Evolutionary conservation across 2,329 filamentous ascomycete genomes (phyloP).

Genomic region (Colletotrichum higginsianum): DNA sequence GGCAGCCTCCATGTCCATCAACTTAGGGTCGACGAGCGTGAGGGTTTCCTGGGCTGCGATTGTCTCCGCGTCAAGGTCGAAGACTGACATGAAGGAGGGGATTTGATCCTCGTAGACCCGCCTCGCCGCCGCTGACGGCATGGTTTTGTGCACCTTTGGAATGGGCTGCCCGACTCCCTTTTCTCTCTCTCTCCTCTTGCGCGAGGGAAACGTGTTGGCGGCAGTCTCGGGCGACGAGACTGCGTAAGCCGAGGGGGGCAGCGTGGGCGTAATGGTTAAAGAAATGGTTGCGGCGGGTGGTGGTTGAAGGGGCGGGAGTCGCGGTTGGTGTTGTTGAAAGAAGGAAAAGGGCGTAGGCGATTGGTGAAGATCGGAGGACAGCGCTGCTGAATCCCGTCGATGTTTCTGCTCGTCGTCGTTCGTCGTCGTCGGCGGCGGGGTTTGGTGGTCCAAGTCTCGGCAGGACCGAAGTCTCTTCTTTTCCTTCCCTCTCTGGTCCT

Average conservation of each 20-base stretch:
- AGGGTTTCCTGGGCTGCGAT: constrained; percentile 69
- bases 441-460: constrained; percentile 24
- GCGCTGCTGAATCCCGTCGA: constrained; percentile 67
- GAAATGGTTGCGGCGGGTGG: constrained; percentile 40
- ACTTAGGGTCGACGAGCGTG: constrained; percentile 68
- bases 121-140: constrained; percentile 74
- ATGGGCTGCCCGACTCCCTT: constrained; percentile 39
- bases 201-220: constrained; percentile 39
- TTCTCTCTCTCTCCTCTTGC: constrained; percentile 43
- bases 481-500: constrained; percentile 14
- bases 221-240: constrained; percentile 41
- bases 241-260: constrained; percentile 28
- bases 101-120: constrained; percentile 79
- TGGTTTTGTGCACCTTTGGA: constrained; percentile 54
- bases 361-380: constrained; percentile 56
- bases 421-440: constrained; percentile 32
- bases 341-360: constrained; percentile 38
- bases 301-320: constrained; percentile 35
- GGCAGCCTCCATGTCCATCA: constrained; percentile 63
- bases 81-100: constrained; percentile 83
- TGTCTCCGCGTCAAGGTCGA: constrained; percentile 73
- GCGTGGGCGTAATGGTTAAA: constrained; percentile 35
- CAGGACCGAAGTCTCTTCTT: constrained; percentile 17
- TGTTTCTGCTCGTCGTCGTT: constrained; percentile 31
- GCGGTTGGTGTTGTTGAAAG: constrained; percentile 20